A percentile compares a stretch with the other conserved stretches of the same genome.
Conservation (phyloP, 257 asterid species). For the Solanum chmielewskii region DNA sequence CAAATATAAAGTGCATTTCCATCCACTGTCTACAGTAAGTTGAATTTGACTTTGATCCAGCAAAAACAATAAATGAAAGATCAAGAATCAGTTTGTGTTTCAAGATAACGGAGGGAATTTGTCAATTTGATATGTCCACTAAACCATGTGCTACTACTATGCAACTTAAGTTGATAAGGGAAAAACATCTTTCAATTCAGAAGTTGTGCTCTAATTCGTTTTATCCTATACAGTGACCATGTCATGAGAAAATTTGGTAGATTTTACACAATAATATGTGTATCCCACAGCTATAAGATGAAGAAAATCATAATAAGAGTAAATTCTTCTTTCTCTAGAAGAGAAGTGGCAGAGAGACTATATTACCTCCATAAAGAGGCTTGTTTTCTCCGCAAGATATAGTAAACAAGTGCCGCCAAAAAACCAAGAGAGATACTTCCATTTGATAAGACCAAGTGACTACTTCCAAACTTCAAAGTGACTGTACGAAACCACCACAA, state of each 20-base stretch:
- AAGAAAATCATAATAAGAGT: neutral
- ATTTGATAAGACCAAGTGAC: slow-evolving; percentile 38
- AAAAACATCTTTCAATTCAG: neutral
- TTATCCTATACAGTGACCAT: neutral
- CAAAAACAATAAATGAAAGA: neutral
- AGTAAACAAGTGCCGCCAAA: slow-evolving; percentile 32
- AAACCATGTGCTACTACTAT: neutral
- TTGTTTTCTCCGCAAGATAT: slow-evolving; percentile 47
- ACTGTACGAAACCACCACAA: slow-evolving; percentile 61
- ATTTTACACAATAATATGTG: neutral
- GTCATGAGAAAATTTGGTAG: neutral
- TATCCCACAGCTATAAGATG: neutral
- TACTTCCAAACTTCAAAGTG: slow-evolving; percentile 48
- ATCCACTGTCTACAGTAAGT: neutral
- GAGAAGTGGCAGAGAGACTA: neutral
- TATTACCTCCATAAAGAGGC: slow-evolving; percentile 54
- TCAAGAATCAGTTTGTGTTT: neutral
- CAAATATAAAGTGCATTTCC: neutral
- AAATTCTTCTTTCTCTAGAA: neutral
- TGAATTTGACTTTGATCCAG: neutral
- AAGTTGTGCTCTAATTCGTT: neutral
- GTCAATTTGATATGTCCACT: neutral
- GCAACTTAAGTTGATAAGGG: neutral
- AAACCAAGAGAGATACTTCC: slow-evolving; percentile 49
- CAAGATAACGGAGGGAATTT: neutral